phyloP scores from a whole-genome alignment of 441 rosid genomes.

The Populus trichocarpa region DNA sequence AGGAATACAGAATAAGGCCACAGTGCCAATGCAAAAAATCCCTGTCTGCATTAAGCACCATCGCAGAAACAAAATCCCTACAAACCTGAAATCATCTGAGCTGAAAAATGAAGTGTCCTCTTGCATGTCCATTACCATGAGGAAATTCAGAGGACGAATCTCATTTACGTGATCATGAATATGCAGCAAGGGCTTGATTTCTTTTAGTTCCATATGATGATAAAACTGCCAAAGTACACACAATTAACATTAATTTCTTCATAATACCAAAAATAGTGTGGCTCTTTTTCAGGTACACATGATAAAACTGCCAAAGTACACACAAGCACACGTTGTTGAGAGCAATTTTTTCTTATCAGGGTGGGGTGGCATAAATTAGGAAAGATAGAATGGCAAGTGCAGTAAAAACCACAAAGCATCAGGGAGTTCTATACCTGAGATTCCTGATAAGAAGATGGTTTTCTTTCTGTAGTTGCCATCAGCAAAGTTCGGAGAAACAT shows the following conservation, averaged over 20 bases:
- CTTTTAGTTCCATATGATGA: slow-evolving; percentile 57
- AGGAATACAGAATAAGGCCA: background rate
- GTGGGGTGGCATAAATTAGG: background rate
- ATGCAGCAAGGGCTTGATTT: slow-evolving; percentile 48
- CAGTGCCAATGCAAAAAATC: background rate
- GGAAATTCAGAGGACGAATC: slow-evolving; percentile 60
- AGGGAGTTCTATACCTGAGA: slow-evolving; percentile 50
- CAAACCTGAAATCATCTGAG: slow-evolving; percentile 76
- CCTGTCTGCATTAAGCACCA: background rate
- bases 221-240: slow-evolving; percentile 46
- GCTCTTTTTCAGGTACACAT: background rate
- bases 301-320: too few relatives aligned
- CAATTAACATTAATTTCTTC: slow-evolving; percentile 1
- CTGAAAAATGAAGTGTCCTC: slow-evolving; percentile 58
- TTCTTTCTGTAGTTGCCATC: slow-evolving; percentile 49
- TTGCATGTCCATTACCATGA: slow-evolving; percentile 55
- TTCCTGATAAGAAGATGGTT: slow-evolving; percentile 35
- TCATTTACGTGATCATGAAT: slow-evolving; percentile 38
- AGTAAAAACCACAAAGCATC: background rate
- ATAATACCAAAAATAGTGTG: background rate
- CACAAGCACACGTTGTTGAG: background rate
- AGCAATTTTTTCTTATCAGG: background rate
- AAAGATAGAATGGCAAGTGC: background rate
- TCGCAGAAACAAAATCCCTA: background rate
- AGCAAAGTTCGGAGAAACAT: slow-evolving; percentile 59